A percentile compares a stretch with the other conserved stretches of the same genome.
phyloP scores from a whole-genome alignment of 2,329 filamentous ascomycete species.

The Xylariales sp. region DNA sequence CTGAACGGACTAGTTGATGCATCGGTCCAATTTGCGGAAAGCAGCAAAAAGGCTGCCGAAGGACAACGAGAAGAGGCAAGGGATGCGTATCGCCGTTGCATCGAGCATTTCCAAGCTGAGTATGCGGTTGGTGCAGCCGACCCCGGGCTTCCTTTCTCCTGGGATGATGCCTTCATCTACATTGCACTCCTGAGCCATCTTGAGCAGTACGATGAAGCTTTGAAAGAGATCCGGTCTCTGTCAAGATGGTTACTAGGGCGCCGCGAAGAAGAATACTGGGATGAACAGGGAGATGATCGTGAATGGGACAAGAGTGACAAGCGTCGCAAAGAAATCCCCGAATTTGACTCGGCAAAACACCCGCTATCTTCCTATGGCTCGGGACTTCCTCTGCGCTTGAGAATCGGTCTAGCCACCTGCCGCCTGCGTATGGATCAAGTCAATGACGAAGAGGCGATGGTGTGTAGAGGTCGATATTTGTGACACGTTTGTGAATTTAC shows the following conservation, averaged over 20 bases:
- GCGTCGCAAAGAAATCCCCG: slow-evolving; percentile 58
- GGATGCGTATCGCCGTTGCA: slow-evolving; percentile 43
- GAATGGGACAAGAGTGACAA: slow-evolving; percentile 79
- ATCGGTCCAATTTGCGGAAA: slow-evolving; percentile 42
- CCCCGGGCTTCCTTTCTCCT: slow-evolving; percentile 44
- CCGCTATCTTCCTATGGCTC: slow-evolving; percentile 60
- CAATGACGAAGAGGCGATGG: slow-evolving; percentile 66
- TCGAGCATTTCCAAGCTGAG: slow-evolving; percentile 35
- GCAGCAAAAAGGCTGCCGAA: slow-evolving; percentile 36
- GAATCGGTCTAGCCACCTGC: slow-evolving; percentile 78
- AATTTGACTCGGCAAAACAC: slow-evolving; percentile 54
- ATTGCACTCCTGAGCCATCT: slow-evolving; percentile 71
- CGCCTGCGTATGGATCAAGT: slow-evolving; percentile 66
- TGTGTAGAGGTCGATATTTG: slow-evolving; percentile 32
- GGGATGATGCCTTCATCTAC: slow-evolving; percentile 84
- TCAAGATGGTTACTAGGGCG: slow-evolving; percentile 81
- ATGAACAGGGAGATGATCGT: slow-evolving; percentile 68
- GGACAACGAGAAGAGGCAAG: slow-evolving; percentile 32
- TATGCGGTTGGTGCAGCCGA: slow-evolving; percentile 19
- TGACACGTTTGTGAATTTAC: neutral
- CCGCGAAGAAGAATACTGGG: slow-evolving; percentile 71
- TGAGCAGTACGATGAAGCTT: slow-evolving; percentile 59
- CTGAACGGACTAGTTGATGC: slow-evolving; percentile 54
- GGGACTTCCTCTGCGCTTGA: slow-evolving; percentile 73
- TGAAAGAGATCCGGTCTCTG: slow-evolving; percentile 65